Evolutionary conservation across 768 basidiomycete species (phyloP).

Genomic region (Collybia mongolica): DNA sequence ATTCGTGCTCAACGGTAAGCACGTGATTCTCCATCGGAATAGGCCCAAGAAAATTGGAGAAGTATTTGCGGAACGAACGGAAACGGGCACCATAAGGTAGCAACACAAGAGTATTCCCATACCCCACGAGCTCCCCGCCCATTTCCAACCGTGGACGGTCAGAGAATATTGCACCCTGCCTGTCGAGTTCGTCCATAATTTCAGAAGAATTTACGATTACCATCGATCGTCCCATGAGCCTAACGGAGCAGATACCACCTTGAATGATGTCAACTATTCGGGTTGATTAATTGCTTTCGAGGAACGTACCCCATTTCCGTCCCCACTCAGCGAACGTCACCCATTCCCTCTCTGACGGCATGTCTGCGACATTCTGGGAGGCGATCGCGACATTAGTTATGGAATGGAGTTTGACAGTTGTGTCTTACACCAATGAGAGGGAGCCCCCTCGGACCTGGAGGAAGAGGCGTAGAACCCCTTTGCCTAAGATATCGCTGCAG

Average conservation of each 20-base stretch:
- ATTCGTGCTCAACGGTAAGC: slow-evolving; percentile 32
- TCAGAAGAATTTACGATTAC: slow-evolving; percentile 46
- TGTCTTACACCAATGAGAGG: slow-evolving; percentile 38
- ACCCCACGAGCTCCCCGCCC: slow-evolving; percentile 51
- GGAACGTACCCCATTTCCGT: slow-evolving; percentile 43
- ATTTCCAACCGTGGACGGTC: slow-evolving; percentile 47
- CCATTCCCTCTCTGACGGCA: slow-evolving; percentile 46
- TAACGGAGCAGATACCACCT: slow-evolving; percentile 40
- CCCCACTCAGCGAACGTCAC: slow-evolving; percentile 50
- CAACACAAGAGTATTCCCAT: slow-evolving; percentile 44
- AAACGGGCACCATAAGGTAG: slow-evolving; percentile 41
- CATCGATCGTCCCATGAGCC: slow-evolving; percentile 42
- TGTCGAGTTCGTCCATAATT: slow-evolving; percentile 46
- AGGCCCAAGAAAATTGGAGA: slow-evolving; percentile 40
- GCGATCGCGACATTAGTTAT: background rate
- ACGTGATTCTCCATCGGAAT: slow-evolving; percentile 26
- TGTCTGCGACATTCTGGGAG: slow-evolving; percentile 43
- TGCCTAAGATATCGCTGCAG: slow-evolving; percentile 18
- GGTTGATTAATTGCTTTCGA: background rate
- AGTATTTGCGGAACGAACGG: slow-evolving; percentile 41
- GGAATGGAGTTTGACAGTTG: background rate
- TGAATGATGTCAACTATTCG: background rate
- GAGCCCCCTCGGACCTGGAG: slow-evolving; percentile 40
- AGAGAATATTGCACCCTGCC: slow-evolving; percentile 45
- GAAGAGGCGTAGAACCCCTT: slow-evolving; percentile 19